phyloP scores from a whole-genome alignment of 495 filamentous ascomycete species.

The Immersiella caudata region DNA sequence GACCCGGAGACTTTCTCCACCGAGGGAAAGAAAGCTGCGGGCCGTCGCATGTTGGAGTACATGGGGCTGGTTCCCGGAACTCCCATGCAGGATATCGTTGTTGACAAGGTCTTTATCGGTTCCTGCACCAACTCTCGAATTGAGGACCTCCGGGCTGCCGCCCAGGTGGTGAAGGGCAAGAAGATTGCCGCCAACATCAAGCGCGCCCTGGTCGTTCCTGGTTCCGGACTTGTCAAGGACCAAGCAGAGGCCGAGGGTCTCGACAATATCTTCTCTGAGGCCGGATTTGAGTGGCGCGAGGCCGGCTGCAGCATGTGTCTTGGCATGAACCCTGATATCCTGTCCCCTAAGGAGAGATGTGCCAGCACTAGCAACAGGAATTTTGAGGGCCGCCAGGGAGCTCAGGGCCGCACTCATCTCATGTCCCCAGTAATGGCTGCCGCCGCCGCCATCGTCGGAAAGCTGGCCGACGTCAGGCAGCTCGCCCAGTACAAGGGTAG shows the following conservation, averaged over 20 bases:
- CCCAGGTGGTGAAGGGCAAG: conserved; percentile 80
- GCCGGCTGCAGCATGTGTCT: conserved; percentile 98
- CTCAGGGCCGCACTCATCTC: conserved; percentile 88
- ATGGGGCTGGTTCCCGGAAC: conserved; percentile 90
- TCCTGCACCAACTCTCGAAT: conserved; percentile 98
- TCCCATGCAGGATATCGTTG: conserved; percentile 81
- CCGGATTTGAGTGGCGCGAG: conserved; percentile 97
- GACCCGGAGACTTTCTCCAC: conserved; percentile 83
- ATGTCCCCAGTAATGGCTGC: conserved; percentile 98
- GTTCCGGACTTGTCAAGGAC: conserved; percentile 91
- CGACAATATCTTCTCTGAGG: conserved; percentile 86
- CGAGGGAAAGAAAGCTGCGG: conserved; percentile 74
- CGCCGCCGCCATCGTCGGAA: conserved; percentile 84
- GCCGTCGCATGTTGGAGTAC: conserved; percentile 84
- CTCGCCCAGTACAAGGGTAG: conserved; percentile 63
- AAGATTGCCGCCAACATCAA: conserved; percentile 86
- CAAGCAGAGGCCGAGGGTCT: conserved; percentile 91
- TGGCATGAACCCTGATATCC: conserved; percentile 98
- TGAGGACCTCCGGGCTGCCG: conserved; percentile 90
- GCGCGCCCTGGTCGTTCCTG: conserved; percentile 93
- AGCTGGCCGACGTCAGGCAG: conserved; percentile 87
- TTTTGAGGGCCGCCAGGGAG: conserved; percentile 95
- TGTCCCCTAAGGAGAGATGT: conserved; percentile 91
- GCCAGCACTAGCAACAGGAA: conserved; percentile 96
- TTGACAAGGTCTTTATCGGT: conserved; percentile 98